Percentiles rank a stretch among this genome's conserved stretches.
Evolutionary conservation across 148 eudicot genomes (phyloP).

Genomic region (Rhododendron ferrugineum): DNA sequence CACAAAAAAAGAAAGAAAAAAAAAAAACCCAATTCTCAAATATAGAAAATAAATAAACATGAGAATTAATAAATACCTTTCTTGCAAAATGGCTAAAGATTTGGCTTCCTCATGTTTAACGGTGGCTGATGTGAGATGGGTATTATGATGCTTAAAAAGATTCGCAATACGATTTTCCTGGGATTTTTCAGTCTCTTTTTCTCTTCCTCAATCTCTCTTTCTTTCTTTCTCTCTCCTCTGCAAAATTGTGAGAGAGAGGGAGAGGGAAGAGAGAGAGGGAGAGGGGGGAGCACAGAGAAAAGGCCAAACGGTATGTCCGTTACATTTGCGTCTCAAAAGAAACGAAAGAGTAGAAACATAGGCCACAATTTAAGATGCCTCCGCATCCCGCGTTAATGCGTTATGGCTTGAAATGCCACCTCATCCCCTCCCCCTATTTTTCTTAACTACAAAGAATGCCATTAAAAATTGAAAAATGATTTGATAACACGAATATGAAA

Average conservation of each 20-base stretch:
- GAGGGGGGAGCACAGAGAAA: background rate
- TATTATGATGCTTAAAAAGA: background rate
- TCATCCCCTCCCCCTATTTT: background rate
- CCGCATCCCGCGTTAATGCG: slow-evolving; percentile 23
- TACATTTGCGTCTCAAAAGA: background rate
- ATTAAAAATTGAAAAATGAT: background rate
- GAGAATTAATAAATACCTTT: background rate
- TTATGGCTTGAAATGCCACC: background rate
- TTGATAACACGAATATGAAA: too few relatives aligned
- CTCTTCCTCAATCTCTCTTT: background rate
- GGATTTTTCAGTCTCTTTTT: background rate
- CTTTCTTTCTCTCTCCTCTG: background rate
- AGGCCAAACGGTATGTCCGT: slow-evolving; percentile 9
- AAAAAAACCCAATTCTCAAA: background rate
- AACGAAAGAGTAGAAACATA: background rate
- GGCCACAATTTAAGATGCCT: slow-evolving; percentile 13
- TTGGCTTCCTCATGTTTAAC: background rate
- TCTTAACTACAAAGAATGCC: background rate
- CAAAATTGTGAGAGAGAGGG: background rate
- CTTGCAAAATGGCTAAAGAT: background rate
- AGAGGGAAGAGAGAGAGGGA: background rate
- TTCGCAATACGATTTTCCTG: background rate
- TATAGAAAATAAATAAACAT: background rate
- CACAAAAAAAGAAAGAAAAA: background rate
- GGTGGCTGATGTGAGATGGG: background rate